These are phyloP conservation scores for Tylopilus microsporus DNA, from an alignment of 1,284 basidiomycete species.

Conservation along the genomic window DNA sequence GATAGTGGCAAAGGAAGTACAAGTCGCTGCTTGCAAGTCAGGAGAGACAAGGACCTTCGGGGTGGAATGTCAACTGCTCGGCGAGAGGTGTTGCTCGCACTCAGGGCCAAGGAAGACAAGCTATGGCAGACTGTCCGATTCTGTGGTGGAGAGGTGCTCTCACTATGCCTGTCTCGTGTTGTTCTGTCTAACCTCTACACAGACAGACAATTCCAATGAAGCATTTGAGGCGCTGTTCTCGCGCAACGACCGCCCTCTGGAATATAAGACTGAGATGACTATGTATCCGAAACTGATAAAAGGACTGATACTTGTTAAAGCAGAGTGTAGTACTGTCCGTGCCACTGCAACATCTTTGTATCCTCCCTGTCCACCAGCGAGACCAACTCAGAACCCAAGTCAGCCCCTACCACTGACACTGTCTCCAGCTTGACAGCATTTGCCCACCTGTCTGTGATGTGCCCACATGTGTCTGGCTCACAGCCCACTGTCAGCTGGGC, in stretches of 20 bases:
- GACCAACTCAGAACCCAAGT: constrained; percentile 41
- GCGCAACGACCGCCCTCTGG: constrained; percentile 46
- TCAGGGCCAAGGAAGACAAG: constrained; percentile 70
- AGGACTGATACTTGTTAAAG: constrained; percentile 35
- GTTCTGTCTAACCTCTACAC: constrained; percentile 14
- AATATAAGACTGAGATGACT: constrained; percentile 58
- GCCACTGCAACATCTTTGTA: background rate
- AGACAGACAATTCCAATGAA: constrained; percentile 55
- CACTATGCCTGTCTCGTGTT: background rate
- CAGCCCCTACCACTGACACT: constrained; percentile 11
- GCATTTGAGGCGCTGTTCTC: constrained; percentile 63
- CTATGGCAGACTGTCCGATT: constrained; percentile 64
- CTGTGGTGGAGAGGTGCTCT: constrained; percentile 53
- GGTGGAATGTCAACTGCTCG: constrained; percentile 59
- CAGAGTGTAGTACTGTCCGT: background rate
- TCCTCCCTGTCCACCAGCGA: constrained; percentile 34
- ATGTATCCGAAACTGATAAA: constrained; percentile 57
- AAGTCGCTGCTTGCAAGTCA: constrained; percentile 63
- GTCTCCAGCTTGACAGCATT: constrained; percentile 19
- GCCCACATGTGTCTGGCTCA: background rate
- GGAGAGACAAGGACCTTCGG: constrained; percentile 56
- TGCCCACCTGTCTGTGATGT: constrained; percentile 17
- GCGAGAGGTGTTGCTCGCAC: constrained; percentile 65
- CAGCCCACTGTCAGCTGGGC: constrained; percentile 23
- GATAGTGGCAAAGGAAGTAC: constrained; percentile 64